Percentiles rank a stretch among this genome's conserved stretches.
phyloP scores from a whole-genome alignment of 768 basidiomycete species.

The Daedaleopsis nitida region DNA sequence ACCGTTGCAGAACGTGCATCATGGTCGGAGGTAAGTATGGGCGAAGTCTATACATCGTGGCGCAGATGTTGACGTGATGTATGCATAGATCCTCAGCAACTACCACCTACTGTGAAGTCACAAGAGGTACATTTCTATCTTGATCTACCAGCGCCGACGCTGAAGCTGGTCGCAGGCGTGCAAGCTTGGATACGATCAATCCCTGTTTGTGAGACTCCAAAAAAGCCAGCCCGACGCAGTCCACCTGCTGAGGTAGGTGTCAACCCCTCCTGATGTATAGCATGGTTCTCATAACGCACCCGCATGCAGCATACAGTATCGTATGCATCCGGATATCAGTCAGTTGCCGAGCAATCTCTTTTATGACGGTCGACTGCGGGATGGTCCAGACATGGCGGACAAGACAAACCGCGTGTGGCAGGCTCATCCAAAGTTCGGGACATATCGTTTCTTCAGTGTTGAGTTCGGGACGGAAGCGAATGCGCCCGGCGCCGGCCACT shows the following conservation, averaged over 20 bases:
- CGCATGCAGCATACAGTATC: constrained; percentile 86
- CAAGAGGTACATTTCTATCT: constrained; percentile 46
- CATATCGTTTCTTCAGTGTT: constrained; percentile 91
- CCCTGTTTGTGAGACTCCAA: constrained; percentile 90
- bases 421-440: constrained; percentile 68
- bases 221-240: constrained; percentile 79
- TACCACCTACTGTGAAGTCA: constrained; percentile 91
- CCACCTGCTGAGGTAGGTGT: constrained; percentile 81
- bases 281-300: neutral
- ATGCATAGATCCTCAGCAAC: constrained; percentile 75
- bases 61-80: neutral
- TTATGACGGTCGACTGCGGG: constrained; percentile 75
- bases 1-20: constrained; percentile 77
- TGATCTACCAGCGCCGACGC: neutral
- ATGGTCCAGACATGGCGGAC: constrained; percentile 85
- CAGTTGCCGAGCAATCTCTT: constrained; percentile 85
- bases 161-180: constrained; percentile 48
- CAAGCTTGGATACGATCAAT: constrained; percentile 81
- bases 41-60: neutral
- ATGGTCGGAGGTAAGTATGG: constrained; percentile 80
- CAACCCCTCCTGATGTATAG: neutral
- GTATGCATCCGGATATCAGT: constrained; percentile 98
- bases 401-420: constrained; percentile 93
- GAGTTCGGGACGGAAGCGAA: constrained; percentile 60
- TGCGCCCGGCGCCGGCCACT: constrained; percentile 62